Percentiles rank a stretch among this genome's conserved stretches.
These are phyloP conservation scores for Linum usitatissimum DNA, from an alignment of 345 rosid genomes.

Conservation along the genomic window DNA sequence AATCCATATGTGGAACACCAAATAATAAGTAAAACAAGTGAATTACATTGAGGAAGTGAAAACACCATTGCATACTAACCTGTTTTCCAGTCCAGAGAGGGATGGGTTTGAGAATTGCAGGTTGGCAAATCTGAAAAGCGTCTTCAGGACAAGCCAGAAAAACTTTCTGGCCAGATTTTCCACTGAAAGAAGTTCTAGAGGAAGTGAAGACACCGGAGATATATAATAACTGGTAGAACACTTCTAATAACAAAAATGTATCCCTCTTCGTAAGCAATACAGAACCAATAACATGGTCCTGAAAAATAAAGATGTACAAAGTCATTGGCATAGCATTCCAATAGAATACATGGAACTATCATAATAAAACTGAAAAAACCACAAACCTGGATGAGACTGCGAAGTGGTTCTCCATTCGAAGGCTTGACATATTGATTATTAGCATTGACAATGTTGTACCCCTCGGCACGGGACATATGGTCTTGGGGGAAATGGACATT, in stretches of 20 bases:
- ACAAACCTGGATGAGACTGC: slow-evolving; percentile 87
- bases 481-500: slow-evolving; percentile 99
- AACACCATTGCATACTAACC: slow-evolving; percentile 32
- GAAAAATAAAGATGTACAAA: slow-evolving; percentile 20
- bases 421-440: slow-evolving; percentile 93
- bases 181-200: slow-evolving; percentile 30
- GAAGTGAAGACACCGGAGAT: slow-evolving; percentile 59
- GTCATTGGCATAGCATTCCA: slow-evolving; percentile 5
- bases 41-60: not conserved
- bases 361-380: not conserved
- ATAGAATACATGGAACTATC: slow-evolving; percentile 5
- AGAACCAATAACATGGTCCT: slow-evolving; percentile 93
- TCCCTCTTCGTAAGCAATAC: slow-evolving; percentile 84
- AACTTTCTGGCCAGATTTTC: slow-evolving; percentile 60
- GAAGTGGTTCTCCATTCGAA: slow-evolving; percentile 85
- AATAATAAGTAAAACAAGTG: slow-evolving; percentile 1
- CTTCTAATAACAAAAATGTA: slow-evolving; percentile 61
- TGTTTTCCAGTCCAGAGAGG: slow-evolving; percentile 98
- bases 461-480: slow-evolving; percentile 97
- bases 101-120: slow-evolving; percentile 76
- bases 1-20: not conserved
- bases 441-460: slow-evolving; percentile 93
- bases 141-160: slow-evolving; percentile 36
- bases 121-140: slow-evolving; percentile 33
- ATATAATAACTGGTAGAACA: slow-evolving; percentile 72